These are phyloP conservation scores for Ligustrum vulgare DNA, from an alignment of 257 asterid genomes.

Conservation along the genomic window DNA sequence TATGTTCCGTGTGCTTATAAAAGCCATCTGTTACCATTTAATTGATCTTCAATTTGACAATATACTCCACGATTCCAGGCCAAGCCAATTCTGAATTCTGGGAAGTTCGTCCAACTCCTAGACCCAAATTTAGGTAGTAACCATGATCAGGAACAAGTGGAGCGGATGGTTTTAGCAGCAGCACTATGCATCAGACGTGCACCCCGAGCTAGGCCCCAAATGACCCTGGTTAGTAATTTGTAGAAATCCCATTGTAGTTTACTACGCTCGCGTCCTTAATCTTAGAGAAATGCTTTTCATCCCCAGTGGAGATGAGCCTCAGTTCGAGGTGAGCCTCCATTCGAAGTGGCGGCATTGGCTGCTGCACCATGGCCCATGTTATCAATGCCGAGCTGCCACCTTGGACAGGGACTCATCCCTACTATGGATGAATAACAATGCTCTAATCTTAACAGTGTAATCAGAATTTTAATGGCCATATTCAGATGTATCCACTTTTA, in stretches of 20 bases:
- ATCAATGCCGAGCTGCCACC: no score
- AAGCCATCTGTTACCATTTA: not conserved
- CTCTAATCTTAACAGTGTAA: not conserved
- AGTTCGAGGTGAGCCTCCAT: no score
- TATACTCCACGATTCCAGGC: conserved; percentile 49
- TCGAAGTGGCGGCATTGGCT: no score
- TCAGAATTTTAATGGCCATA: not conserved
- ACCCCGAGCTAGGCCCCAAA: conserved; percentile 89
- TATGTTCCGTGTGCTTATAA: conserved; percentile 37
- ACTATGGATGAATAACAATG: no score
- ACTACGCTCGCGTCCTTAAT: not conserved
- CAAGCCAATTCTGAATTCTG: conserved; percentile 64
- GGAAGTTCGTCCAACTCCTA: conserved; percentile 53
- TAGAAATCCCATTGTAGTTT: not conserved
- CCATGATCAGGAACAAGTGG: conserved; percentile 63
- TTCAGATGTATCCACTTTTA: not conserved
- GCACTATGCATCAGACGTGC: conserved; percentile 84
- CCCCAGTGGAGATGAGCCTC: no score
- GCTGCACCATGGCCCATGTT: no score
- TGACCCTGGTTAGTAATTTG: conserved; percentile 65
- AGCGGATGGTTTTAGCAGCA: conserved; percentile 87
- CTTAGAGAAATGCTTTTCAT: no score
- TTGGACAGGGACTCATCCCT: no score
- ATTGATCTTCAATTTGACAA: not conserved
- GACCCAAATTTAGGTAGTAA: conserved; percentile 63